These are phyloP conservation scores for Cordyceps pruinosa DNA, from an alignment of 2,329 filamentous ascomycete genomes.

Conservation along the genomic window DNA sequence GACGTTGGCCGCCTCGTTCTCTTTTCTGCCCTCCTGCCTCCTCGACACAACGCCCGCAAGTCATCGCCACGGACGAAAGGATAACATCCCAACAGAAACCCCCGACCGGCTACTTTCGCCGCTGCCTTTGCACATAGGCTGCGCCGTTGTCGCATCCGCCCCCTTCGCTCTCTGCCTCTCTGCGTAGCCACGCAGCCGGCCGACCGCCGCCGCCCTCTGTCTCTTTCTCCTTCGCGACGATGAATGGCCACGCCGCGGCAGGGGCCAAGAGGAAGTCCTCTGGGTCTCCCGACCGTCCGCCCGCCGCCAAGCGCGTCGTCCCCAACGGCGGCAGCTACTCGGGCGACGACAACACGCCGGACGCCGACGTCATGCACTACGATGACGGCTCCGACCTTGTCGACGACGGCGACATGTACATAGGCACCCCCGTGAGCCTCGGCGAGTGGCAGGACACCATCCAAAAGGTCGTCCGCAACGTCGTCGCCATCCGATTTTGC, in stretches of 20 bases:
- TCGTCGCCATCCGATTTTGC: slow-evolving; percentile 98
- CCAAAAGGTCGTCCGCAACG: slow-evolving; percentile 86
- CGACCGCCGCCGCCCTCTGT: too few species aligned
- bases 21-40: too few species aligned
- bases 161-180: neutral
- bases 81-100: too few species aligned
- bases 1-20: too few species aligned
- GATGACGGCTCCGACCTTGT: slow-evolving; percentile 36
- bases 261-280: slow-evolving; percentile 48
- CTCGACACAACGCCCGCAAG: too few species aligned
- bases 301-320: slow-evolving; percentile 29
- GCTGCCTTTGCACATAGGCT: neutral
- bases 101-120: neutral
- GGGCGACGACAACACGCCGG: slow-evolving; percentile 43
- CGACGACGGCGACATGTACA: slow-evolving; percentile 33
- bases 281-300: slow-evolving; percentile 31
- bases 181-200: neutral
- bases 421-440: slow-evolving; percentile 32
- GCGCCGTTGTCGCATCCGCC: neutral
- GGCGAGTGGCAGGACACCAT: slow-evolving; percentile 92
- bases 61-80: too few species aligned
- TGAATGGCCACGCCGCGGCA: slow-evolving; percentile 38
- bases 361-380: slow-evolving; percentile 29
- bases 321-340: slow-evolving; percentile 44
- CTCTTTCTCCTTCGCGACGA: slow-evolving; percentile 26